Evolutionary conservation across 2,329 filamentous ascomycete species (phyloP).

Genomic region (Alternaria gaisen): DNA sequence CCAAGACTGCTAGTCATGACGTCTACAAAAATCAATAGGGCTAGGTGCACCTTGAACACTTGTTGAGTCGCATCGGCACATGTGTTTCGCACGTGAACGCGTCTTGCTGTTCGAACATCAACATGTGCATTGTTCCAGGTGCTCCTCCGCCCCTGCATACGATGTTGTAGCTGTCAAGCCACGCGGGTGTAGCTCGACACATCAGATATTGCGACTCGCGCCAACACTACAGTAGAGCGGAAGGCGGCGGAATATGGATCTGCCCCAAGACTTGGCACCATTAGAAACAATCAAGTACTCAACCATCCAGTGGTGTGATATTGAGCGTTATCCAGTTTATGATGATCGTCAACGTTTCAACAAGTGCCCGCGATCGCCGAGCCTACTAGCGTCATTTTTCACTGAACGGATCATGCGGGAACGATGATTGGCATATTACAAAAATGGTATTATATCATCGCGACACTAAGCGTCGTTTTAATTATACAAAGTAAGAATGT

Average conservation of each 20-base stretch:
- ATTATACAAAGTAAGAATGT: slow-evolving; percentile 43
- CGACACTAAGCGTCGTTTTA: slow-evolving; percentile 1
- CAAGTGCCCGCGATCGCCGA: slow-evolving; percentile 4
- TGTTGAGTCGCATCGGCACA: slow-evolving; percentile 1
- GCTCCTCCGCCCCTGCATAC: slow-evolving; percentile 3
- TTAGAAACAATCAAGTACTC: not conserved
- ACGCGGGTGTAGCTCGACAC: not conserved
- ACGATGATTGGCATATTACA: not conserved
- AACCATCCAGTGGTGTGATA: not conserved
- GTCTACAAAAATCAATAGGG: slow-evolving; percentile 20
- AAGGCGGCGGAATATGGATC: not conserved
- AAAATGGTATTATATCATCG: not conserved
- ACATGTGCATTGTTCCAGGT: not conserved
- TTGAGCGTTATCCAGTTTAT: not conserved
- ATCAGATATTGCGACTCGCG: not conserved
- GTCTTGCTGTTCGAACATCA: slow-evolving; percentile 3
- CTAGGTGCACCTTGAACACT: slow-evolving; percentile 8
- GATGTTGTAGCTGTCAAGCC: not conserved
- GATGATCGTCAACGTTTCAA: not conserved
- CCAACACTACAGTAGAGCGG: not conserved
- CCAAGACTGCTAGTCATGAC: slow-evolving; percentile 25
- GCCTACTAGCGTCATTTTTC: slow-evolving; percentile 4
- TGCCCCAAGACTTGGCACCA: not conserved
- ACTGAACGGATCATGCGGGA: not conserved
- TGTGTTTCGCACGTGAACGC: slow-evolving; percentile 5